phyloP scores from a whole-genome alignment of 225 moss, liverwort and hornwort genomes.

The Sphagnum contortum region DNA sequence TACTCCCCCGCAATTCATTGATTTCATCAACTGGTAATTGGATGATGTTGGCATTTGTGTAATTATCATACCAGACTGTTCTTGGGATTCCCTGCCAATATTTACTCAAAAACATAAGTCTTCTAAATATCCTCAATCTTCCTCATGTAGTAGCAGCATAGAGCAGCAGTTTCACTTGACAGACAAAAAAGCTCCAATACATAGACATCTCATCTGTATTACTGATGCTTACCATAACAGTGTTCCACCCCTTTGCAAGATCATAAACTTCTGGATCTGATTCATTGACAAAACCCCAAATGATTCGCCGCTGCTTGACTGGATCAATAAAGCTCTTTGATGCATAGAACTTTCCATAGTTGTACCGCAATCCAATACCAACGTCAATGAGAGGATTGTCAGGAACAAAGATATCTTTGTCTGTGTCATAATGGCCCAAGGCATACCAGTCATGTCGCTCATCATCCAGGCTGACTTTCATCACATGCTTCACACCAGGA shows the following conservation, averaged over 20 bases:
- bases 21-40: slow-evolving; percentile 43
- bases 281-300: slow-evolving; percentile 71
- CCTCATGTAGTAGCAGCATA: too few species aligned
- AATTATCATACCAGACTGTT: slow-evolving; percentile 25
- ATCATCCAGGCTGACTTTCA: slow-evolving; percentile 55
- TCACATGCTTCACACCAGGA: slow-evolving; percentile 36
- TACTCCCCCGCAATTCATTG: slow-evolving; percentile 11
- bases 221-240: too few species aligned
- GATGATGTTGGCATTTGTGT: slow-evolving; percentile 23
- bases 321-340: slow-evolving; percentile 67
- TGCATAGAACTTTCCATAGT: slow-evolving; percentile 76
- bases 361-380: slow-evolving; percentile 54
- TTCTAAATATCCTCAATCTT: too few species aligned
- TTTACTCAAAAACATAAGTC: too few species aligned
- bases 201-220: too few species aligned
- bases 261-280: slow-evolving; percentile 54
- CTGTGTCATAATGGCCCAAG: slow-evolving; percentile 36
- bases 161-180: too few species aligned
- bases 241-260: slow-evolving; percentile 51
- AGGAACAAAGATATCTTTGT: slow-evolving; percentile 28
- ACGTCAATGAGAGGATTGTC: slow-evolving; percentile 21
- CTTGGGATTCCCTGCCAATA: slow-evolving; percentile 35
- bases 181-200: too few species aligned
- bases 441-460: slow-evolving; percentile 50
- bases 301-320: slow-evolving; percentile 34